Conservation (phyloP, 2,329 filamentous ascomycete species). For the Lasiodiplodia sp. region DNA sequence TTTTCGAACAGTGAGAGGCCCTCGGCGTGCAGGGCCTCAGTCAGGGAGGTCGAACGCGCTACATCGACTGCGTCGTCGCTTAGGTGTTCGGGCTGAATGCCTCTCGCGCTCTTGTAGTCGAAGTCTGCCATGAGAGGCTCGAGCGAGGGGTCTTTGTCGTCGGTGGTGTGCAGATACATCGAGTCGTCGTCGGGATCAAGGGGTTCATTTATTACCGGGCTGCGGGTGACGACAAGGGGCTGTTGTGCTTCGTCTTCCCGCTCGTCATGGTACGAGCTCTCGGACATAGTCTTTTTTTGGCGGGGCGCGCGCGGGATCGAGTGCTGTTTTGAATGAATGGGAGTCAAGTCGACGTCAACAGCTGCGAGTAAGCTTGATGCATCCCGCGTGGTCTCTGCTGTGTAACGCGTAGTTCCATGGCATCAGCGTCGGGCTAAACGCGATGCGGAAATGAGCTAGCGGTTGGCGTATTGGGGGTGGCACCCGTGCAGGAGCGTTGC, state of each 20-base stretch:
- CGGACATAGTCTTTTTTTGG: neutral
- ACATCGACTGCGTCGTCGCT: constrained; percentile 10
- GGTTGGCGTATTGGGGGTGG: constrained; percentile 2
- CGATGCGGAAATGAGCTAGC: constrained; percentile 22
- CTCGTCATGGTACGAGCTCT: constrained; percentile 3
- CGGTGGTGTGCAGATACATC: constrained; percentile 11
- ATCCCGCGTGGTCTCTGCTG: constrained; percentile 13
- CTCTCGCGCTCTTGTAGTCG: constrained; percentile 16
- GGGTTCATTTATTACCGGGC: neutral
- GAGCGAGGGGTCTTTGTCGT: constrained; percentile 7
- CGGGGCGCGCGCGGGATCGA: neutral
- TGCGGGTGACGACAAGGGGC: neutral
- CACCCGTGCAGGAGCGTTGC: neutral
- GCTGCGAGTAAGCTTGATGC: constrained; percentile 2
- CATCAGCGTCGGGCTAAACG: constrained; percentile 3
- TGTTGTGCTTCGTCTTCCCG: neutral
- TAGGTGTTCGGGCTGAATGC: neutral
- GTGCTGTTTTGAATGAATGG: constrained; percentile 4
- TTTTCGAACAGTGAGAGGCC: constrained; percentile 50
- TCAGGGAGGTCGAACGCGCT: constrained; percentile 4
- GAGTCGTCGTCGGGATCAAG: neutral
- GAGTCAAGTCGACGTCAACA: constrained; percentile 16
- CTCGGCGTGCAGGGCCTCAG: constrained; percentile 29
- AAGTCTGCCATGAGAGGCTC: constrained; percentile 19
- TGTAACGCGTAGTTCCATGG: constrained; percentile 24